Evolutionary conservation across 2,329 filamentous ascomycete species (phyloP), one percentile per base, ranked within the genome.

Genomic region (Cytospora schulzeri): DNA sequence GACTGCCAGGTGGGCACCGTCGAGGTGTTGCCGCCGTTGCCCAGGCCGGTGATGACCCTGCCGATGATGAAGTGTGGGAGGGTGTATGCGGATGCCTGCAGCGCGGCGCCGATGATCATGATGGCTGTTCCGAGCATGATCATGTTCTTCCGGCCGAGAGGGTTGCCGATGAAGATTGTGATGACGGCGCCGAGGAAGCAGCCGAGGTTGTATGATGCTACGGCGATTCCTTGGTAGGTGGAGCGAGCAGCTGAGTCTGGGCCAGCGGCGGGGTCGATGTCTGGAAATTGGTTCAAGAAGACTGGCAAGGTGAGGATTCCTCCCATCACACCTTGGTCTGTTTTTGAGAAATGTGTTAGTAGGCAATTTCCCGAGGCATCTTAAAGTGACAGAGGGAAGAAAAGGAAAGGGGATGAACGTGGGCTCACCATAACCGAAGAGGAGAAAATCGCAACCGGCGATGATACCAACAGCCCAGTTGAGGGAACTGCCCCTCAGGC

Each of bases 281-380:
- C 72, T 0, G 84, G 85, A 68, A 88, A 88, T 19, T 77, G 75
- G 2, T 74, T 70, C 2, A 86, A 77, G 70, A 91, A 91, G 12
- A 82, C 81, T 24, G 82, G 77, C 71, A 93, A 83, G 3, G 89
- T 91, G 63, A 94, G 79, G 68, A 94, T 86, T 63, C 88, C 88
- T 54, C 88, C 90, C 82, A 91, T 92, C 12, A 92, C 88, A 72
- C 90, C 88, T 76, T 91, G 88, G 74, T 92, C 90, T 88, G 83
- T 14, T 81, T 76, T 22, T 19, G n/a, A 38, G 28, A 5, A 2
- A 22, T 22, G 11, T 24, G 9, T 48, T 24, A 48, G 61, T 53
- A 41, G 57, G 51, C 75, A 79, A 68, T 62, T 22, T 48, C 19
- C 15, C 0, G 31, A 33, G 29, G 29, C 33, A 35, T 35, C 2